These are phyloP conservation scores for Saccharomycopsis fermentans DNA, from an alignment of 805 yeast species.

Conservation along the genomic window DNA sequence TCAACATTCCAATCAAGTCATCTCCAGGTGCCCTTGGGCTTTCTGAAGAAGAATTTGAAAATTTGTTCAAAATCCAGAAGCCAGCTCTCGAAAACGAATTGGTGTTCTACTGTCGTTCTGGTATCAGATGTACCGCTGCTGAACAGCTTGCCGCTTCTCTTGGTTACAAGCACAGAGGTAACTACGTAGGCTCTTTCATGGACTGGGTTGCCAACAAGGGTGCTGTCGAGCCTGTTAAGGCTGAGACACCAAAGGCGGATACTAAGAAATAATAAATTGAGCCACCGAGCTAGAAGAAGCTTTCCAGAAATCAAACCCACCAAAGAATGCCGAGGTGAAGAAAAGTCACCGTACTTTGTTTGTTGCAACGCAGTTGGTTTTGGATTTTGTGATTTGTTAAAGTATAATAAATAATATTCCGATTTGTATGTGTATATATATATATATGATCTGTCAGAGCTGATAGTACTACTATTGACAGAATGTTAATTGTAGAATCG, in stretches of 20 bases:
- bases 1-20: conserved; percentile 82
- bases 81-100: conserved; percentile 64
- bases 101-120: conserved; percentile 86
- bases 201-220: conserved; percentile 59
- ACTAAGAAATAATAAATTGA: not conserved
- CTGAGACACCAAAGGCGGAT: not conserved
- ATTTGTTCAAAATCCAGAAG: conserved; percentile 70
- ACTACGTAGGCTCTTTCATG: conserved; percentile 76
- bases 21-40: conserved; percentile 89
- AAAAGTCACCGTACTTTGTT: too few species aligned
- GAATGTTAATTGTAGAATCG: too few species aligned
- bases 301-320: too few species aligned
- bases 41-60: conserved; percentile 66
- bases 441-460: too few species aligned
- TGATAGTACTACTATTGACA: too few species aligned
- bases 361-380: too few species aligned
- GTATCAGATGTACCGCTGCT: conserved; percentile 83
- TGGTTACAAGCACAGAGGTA: conserved; percentile 77
- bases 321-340: too few species aligned
- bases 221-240: conserved; percentile 12
- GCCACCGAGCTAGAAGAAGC: too few species aligned
- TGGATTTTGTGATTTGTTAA: too few species aligned
- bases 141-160: conserved; percentile 85
- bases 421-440: too few species aligned
- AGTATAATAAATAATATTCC: too few species aligned